phyloP scores from a whole-genome alignment of 202 grass and related monocot genomes.

The Musa balbisiana region DNA sequence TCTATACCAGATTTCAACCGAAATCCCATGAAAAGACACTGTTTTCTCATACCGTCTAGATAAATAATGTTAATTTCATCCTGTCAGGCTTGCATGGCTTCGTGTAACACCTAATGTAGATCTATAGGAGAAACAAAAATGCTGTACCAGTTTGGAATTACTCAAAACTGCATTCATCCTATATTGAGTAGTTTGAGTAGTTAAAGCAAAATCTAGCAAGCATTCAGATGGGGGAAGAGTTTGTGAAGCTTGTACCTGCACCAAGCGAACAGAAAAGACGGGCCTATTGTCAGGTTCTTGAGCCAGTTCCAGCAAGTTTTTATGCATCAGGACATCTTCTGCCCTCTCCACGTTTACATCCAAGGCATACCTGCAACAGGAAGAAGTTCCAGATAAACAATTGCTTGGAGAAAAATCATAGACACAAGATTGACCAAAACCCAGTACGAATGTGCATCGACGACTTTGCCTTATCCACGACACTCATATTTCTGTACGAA shows the following conservation, averaged over 20 bases:
- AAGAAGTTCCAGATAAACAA: neutral
- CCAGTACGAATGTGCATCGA: too few species aligned
- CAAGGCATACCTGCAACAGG: constrained; percentile 60
- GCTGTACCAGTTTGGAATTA: too few species aligned
- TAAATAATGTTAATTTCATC: neutral
- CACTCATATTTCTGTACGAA: too few species aligned
- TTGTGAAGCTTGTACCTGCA: constrained; percentile 44
- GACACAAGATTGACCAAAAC: neutral
- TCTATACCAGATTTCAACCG: neutral
- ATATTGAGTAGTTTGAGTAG: too few species aligned
- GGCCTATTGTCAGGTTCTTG: constrained; percentile 43
- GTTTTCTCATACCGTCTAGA: neutral
- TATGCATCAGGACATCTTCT: constrained; percentile 84
- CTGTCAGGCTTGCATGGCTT: neutral
- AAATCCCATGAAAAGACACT: neutral
- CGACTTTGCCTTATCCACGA: too few species aligned
- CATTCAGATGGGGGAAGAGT: neutral
- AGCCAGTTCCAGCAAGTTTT: constrained; percentile 70
- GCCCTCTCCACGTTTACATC: constrained; percentile 81
- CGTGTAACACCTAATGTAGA: neutral
- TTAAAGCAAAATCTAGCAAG: neutral
- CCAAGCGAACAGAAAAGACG: constrained; percentile 57
- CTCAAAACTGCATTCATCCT: too few species aligned
- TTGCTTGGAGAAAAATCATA: neutral
- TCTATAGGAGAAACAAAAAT: too few species aligned